These are phyloP conservation scores for Oropetium thomaeum DNA, from an alignment of 176 grass and related monocot species.

Conservation along the genomic window DNA sequence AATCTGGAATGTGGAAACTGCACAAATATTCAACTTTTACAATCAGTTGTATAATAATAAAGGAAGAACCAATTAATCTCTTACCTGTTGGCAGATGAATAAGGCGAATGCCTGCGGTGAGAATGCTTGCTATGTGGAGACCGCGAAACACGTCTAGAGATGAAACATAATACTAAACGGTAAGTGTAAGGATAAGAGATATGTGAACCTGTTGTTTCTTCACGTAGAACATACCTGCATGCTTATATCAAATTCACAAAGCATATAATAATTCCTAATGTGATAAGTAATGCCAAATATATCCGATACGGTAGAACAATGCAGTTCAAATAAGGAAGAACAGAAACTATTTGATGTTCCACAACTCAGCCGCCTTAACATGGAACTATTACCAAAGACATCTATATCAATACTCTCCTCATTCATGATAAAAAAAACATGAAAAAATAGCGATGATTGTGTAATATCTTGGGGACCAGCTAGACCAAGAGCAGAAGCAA, in stretches of 20 bases:
- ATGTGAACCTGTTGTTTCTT: slow-evolving; percentile 63
- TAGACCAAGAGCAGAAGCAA: slow-evolving; percentile 12
- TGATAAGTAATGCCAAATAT: slow-evolving; percentile 1
- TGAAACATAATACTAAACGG: slow-evolving; percentile 76
- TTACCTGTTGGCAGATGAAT: slow-evolving; percentile 68
- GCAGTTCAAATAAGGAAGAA: slow-evolving; percentile 9
- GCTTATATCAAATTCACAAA: slow-evolving; percentile 40
- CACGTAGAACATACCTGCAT: slow-evolving; percentile 53
- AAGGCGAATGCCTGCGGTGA: slow-evolving; percentile 83
- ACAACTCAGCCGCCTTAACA: not conserved
- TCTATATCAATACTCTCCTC: not conserved
- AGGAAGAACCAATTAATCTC: slow-evolving; percentile 38
- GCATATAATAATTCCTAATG: slow-evolving; percentile 15
- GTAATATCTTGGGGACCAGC: not conserved
- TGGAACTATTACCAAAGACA: not conserved
- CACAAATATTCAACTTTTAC: slow-evolving; percentile 16
- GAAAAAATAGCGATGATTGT: not conserved
- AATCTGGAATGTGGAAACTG: slow-evolving; percentile 3
- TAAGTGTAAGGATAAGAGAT: slow-evolving; percentile 61
- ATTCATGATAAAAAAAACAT: slow-evolving; percentile 27
- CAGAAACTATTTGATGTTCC: slow-evolving; percentile 9
- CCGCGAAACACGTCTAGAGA: slow-evolving; percentile 92
- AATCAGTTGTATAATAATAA: slow-evolving; percentile 38
- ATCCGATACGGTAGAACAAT: slow-evolving; percentile 11
- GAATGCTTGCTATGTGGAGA: slow-evolving; percentile 94